A percentile compares a stretch with the other conserved stretches of the same genome.
These are phyloP conservation scores for Hymenoscyphus linearis DNA, from an alignment of 2,329 filamentous ascomycete species.

Conservation along the genomic window DNA sequence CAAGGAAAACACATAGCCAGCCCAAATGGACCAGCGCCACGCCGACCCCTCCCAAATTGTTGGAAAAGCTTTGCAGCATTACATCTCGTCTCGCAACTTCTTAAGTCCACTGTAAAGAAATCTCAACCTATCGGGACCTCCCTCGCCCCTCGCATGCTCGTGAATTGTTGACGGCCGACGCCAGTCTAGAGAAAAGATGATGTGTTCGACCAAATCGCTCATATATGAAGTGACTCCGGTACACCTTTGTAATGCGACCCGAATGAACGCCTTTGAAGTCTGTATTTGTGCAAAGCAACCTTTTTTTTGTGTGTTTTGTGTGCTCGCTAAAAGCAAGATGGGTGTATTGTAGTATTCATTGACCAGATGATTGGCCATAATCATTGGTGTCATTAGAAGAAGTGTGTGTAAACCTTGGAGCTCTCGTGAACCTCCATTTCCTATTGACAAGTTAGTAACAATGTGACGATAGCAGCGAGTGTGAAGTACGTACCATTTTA, in stretches of 20 bases:
- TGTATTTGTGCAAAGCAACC: slow-evolving; percentile 27
- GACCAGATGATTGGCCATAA: slow-evolving; percentile 23
- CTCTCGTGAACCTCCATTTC: slow-evolving; percentile 99
- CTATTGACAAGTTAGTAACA: slow-evolving; percentile 49
- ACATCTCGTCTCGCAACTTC: slow-evolving; percentile 22
- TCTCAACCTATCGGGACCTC: slow-evolving; percentile 12
- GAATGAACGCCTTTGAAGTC: slow-evolving; percentile 28
- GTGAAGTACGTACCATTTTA: slow-evolving; percentile 73
- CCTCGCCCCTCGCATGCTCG: slow-evolving; percentile 21
- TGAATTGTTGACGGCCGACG: slow-evolving; percentile 26
- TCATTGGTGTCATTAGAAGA: slow-evolving; percentile 69
- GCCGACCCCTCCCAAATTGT: slow-evolving; percentile 12
- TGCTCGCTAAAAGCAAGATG: slow-evolving; percentile 1
- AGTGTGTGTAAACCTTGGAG: slow-evolving; percentile 99
- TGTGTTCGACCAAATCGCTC: slow-evolving; percentile 31
- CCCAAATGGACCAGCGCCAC: slow-evolving; percentile 15
- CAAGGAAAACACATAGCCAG: slow-evolving; percentile 23
- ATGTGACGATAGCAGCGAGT: slow-evolving; percentile 4
- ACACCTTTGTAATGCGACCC: slow-evolving; percentile 32
- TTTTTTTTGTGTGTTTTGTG: slow-evolving; percentile 10
- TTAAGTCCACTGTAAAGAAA: slow-evolving; percentile 10
- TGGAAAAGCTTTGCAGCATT: slow-evolving; percentile 25
- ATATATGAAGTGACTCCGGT: slow-evolving; percentile 31
- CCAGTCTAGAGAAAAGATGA: slow-evolving; percentile 32
- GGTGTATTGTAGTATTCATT: slow-evolving; percentile 22